Evolutionary conservation across 345 rosid genomes (phyloP), one percentile per base, ranked within the genome.

Genomic region (Dipteronia sinensis): DNA sequence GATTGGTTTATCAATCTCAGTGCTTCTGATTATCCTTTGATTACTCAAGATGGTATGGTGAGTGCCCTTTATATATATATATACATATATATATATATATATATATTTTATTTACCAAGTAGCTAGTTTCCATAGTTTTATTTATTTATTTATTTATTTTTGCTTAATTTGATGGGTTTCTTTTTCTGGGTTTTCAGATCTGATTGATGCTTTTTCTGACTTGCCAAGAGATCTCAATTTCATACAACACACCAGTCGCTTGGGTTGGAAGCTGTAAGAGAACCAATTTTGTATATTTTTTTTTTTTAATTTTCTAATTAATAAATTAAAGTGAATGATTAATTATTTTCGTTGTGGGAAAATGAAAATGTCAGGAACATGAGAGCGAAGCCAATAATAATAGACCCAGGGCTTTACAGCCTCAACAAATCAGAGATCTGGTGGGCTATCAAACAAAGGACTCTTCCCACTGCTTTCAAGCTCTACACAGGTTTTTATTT

Each of bases 11-110:
- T 95, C 19, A 95, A 95, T 82, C 97, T 95, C n/a, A 95, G 97
- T 84, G 96, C 99, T 79, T 95, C 98, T 79, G 98, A 95, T 81
- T 95, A 93, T 77, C 98, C 98, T 67, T 68, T 95, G 59, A 84
- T 91, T 5, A 93, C 97, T 81, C 97, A 92, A 92, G 99, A 95
- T 90, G 97, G 99, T 93, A 95, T 82, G 98, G 97, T 95, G 97
- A 95, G 98, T 95, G 89, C 12, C 79, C 17, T 72, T 66, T 65
- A 34, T 22, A 67, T 15, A 7, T 19, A 23, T n/a, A n/a, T n/a
- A n/a, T n/a, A n/a, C n/a, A n/a, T n/a, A n/a, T n/a, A n/a, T n/a
- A n/a, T n/a, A n/a, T n/a, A n/a, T n/a, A n/a, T n/a, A n/a, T n/a
- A n/a, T n/a, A n/a, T n/a, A n/a, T n/a, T 20, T 72, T 71, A 11